Base-by-base conservation (phyloP, 257 asterid genomes). In the Verbena officinalis region DNA sequence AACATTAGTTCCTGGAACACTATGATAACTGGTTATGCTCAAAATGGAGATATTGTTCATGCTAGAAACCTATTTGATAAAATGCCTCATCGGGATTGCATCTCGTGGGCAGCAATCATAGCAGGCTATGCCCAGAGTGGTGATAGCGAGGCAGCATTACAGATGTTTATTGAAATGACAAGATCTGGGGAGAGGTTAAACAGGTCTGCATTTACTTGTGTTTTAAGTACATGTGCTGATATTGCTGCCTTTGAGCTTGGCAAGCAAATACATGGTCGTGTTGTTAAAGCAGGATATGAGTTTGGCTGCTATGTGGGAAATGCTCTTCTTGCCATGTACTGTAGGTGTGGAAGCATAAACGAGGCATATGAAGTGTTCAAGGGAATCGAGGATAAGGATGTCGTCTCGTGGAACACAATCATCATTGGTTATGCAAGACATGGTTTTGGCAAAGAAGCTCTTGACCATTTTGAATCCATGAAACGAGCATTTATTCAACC, bases 71-170 rank as follows among this genome's bases (percentile, higher is more conserved):
- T 93, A 70, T 93, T 93, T 50, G 76, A 80, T 65, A 78, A 73
- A 68, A 90, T 93, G 97, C 87, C 90, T 43, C 57, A 16, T 53
- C 86, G 87, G 49, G 96, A 91, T 80, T 86, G 92, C 80, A 85
- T 91, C 70, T 86, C 98, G 24, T 91, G 97, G 95, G 96, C 99
- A 8, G 96, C 99, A 40, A 93, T 93, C 66, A 90, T 90, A 64
- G 86, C 89, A 14, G 95, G 92, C 27, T 83, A 93, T 78, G 83
- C 81, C 70, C 99, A 90, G 76, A 71, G 82, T 60, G 92, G 90
- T 43, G 82, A 83, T 1, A 77, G 87, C 5, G 95, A 87, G 51
- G 84, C 77, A 55, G 95, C 95, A 20, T 64, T 93, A 12, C 72
- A 11, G 54, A 61, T 93, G 80, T 87, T 90, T 69, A 69, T 78